Evolutionary conservation across 2,329 filamentous ascomycete species (phyloP).

Genomic region (Tolypocladium guangdongense): DNA sequence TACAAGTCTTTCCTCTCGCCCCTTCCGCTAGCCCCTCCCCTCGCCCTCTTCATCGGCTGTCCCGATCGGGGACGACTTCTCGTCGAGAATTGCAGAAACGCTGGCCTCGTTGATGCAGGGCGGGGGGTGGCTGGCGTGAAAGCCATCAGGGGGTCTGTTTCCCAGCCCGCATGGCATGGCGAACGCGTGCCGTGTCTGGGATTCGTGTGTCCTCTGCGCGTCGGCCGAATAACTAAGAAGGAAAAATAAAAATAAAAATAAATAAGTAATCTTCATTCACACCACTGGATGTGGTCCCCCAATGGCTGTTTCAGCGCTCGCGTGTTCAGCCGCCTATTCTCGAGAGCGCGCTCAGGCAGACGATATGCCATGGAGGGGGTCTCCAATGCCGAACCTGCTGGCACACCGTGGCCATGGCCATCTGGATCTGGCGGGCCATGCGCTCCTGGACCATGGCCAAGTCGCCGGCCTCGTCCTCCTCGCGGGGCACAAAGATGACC

Average conservation of each 20-base stretch:
- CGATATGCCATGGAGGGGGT: slow-evolving; percentile 26
- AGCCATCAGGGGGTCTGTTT: not conserved
- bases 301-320: not conserved
- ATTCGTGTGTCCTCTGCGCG: not conserved
- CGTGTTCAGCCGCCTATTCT: slow-evolving; percentile 4
- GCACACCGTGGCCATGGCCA: slow-evolving; percentile 22
- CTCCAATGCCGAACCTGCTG: slow-evolving; percentile 18
- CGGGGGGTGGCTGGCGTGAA: not conserved
- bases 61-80: not conserved
- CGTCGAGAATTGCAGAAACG: not conserved
- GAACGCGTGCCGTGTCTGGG: not conserved
- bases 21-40: not conserved
- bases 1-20: not conserved
- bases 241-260: no score
- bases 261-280: not conserved
- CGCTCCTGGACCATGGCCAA: slow-evolving; percentile 20
- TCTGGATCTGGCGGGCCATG: slow-evolving; percentile 25
- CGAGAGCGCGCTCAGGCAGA: slow-evolving; percentile 16
- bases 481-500: slow-evolving; percentile 32
- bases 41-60: not conserved
- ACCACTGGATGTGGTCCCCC: not conserved
- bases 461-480: slow-evolving; percentile 20
- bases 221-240: not conserved
- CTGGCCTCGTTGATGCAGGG: not conserved
- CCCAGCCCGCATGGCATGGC: not conserved